These are phyloP conservation scores for Magnusiomyces paraingens DNA, from an alignment of 1,139 yeast species.

Conservation along the genomic window DNA sequence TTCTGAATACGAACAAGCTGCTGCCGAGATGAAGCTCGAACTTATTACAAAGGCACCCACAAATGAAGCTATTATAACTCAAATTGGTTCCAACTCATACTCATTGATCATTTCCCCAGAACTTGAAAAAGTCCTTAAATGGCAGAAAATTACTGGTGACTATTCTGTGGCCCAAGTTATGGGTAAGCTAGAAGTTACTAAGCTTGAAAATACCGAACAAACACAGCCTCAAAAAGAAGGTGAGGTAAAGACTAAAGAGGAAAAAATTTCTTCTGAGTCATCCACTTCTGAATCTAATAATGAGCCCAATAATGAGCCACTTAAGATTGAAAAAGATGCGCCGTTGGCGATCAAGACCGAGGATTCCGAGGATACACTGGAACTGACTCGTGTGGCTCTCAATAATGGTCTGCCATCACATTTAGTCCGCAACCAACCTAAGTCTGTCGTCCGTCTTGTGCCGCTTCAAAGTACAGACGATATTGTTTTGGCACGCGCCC, in stretches of 20 bases:
- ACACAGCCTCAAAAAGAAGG: conserved; percentile 18
- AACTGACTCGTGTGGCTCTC: no score
- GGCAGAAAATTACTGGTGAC: conserved; percentile 83
- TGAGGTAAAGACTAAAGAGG: conserved; percentile 6
- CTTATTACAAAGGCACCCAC: conserved; percentile 29
- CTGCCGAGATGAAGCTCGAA: conserved; percentile 11
- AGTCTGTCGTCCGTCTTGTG: conserved; percentile 17
- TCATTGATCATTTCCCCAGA: conserved; percentile 58
- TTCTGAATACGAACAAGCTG: background rate
- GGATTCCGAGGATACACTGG: no score
- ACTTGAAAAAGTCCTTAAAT: conserved; percentile 54
- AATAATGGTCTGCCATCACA: no score
- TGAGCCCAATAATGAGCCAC: background rate
- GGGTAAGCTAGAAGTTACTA: conserved; percentile 46
- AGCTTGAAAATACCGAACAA: background rate
- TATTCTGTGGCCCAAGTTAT: conserved; percentile 76
- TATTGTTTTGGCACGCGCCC: conserved; percentile 26
- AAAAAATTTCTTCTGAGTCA: background rate
- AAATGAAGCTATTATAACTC: conserved; percentile 35
- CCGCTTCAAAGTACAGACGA: conserved; percentile 28
- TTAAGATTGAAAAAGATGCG: no score
- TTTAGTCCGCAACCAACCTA: background rate
- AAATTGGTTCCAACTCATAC: conserved; percentile 10
- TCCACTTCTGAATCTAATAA: background rate
- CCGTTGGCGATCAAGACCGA: no score